These are phyloP conservation scores for Wallemia mellicola DNA, from an alignment of 1,284 basidiomycete genomes.

Conservation along the genomic window DNA sequence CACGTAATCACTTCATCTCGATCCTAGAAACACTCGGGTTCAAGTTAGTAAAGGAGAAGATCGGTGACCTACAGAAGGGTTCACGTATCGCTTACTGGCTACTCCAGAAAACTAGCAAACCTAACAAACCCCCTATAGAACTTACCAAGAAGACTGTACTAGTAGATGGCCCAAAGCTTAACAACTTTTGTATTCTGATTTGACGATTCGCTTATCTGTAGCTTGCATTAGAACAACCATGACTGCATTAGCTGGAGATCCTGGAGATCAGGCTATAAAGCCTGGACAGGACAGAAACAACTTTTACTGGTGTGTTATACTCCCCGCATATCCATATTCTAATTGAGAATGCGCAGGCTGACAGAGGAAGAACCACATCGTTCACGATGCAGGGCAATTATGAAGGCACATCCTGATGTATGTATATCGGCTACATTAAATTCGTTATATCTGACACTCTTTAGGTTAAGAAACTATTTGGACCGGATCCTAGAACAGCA, in stretches of 20 bases:
- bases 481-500: constrained; percentile 66
- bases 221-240: neutral
- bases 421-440: constrained; percentile 6
- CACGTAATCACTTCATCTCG: constrained; percentile 24
- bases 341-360: constrained; percentile 32
- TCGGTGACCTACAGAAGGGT: constrained; percentile 20
- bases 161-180: constrained; percentile 30
- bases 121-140: constrained; percentile 6
- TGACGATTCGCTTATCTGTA: neutral
- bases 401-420: constrained; percentile 82
- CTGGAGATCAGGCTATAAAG: neutral
- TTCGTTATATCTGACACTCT: neutral
- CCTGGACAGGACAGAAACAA: neutral
- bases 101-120: constrained; percentile 19
- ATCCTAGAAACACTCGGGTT: constrained; percentile 39
- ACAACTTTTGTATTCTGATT: constrained; percentile 39
- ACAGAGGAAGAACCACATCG: constrained; percentile 95
- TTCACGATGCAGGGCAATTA: constrained; percentile 51
- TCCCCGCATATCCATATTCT: too few relatives aligned
- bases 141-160: constrained; percentile 30
- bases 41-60: constrained; percentile 25
- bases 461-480: constrained; percentile 80
- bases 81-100: constrained; percentile 52
- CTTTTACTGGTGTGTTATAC: neutral
- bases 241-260: neutral